These are phyloP conservation scores for Oleoguttula mirabilis DNA, from an alignment of 495 filamentous ascomycete genomes.

Conservation along the genomic window DNA sequence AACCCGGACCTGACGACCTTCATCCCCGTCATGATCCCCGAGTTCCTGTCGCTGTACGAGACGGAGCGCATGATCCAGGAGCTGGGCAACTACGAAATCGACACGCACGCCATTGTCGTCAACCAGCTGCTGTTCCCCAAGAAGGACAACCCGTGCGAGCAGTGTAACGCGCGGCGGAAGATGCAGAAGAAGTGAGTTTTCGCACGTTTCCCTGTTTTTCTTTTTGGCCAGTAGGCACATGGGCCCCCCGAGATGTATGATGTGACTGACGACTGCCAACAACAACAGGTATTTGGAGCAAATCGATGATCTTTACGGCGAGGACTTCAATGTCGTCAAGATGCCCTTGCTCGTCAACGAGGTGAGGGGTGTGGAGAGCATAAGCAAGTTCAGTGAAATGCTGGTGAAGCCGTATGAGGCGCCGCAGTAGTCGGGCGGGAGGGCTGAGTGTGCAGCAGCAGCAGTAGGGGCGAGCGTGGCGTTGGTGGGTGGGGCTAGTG, in stretches of 20 bases:
- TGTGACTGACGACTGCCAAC: too few species aligned
- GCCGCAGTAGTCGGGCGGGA: conserved; percentile 55
- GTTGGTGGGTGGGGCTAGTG: too few species aligned
- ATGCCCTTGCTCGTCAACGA: conserved; percentile 94
- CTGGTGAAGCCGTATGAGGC: conserved; percentile 73
- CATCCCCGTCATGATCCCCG: conserved; percentile 95
- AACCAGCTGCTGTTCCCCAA: conserved; percentile 95
- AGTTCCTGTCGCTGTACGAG: conserved; percentile 95
- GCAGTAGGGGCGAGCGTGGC: too few species aligned
- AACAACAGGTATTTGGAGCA: conserved; percentile 98
- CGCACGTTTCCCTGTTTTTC: too few species aligned
- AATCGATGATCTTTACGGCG: conserved; percentile 96
- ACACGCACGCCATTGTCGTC: conserved; percentile 94
- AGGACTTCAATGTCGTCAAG: conserved; percentile 90
- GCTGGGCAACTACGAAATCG: conserved; percentile 82
- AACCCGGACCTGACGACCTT: conserved; percentile 92
- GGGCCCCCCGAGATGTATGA: too few species aligned
- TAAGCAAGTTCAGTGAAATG: conserved; percentile 94
- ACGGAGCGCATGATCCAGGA: conserved; percentile 99
- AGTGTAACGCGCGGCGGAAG: conserved; percentile 86
- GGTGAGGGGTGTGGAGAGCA: conserved; percentile 82
- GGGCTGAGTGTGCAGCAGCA: too few species aligned
- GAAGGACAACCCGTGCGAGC: conserved; percentile 73
- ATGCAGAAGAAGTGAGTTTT: conserved; percentile 99
- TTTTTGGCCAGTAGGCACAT: too few species aligned